Evolutionary conservation across 2,329 filamentous ascomycete species (phyloP).

Genomic region (Epichloe baconii): DNA sequence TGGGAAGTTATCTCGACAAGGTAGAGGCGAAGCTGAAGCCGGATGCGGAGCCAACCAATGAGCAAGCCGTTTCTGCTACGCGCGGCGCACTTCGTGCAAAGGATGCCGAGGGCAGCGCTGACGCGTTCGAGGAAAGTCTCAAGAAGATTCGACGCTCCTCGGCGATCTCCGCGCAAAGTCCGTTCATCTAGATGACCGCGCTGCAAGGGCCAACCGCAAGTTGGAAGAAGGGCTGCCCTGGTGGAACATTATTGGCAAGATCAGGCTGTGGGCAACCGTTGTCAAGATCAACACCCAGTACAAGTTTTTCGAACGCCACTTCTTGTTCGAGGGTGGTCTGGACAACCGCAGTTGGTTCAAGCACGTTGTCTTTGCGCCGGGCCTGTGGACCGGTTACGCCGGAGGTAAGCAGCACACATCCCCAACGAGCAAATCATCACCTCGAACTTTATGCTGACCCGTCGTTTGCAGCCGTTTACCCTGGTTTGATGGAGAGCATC

Average conservation of each 20-base stretch:
- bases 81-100: slow-evolving; percentile 14
- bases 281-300: slow-evolving; percentile 64
- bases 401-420: slow-evolving; percentile 40
- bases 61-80: slow-evolving; percentile 18
- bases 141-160: slow-evolving; percentile 25
- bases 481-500: slow-evolving; percentile 49
- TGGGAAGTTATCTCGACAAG: slow-evolving; percentile 38
- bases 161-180: slow-evolving; percentile 26
- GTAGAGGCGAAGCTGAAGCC: slow-evolving; percentile 35
- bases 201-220: slow-evolving; percentile 29
- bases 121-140: slow-evolving; percentile 27
- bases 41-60: slow-evolving; percentile 9
- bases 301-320: slow-evolving; percentile 70
- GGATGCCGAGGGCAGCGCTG: slow-evolving; percentile 21
- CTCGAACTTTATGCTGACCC: slow-evolving; percentile 5
- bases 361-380: slow-evolving; percentile 86
- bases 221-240: slow-evolving; percentile 49
- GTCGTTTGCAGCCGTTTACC: slow-evolving; percentile 38
- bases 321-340: slow-evolving; percentile 62
- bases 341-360: slow-evolving; percentile 84
- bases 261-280: slow-evolving; percentile 50
- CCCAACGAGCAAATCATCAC: not conserved
- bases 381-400: slow-evolving; percentile 81
- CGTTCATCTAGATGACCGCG: slow-evolving; percentile 30
- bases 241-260: slow-evolving; percentile 62